Conservation (phyloP, 2,329 filamentous ascomycete genomes). For the Trichocomaceae sp. region DNA sequence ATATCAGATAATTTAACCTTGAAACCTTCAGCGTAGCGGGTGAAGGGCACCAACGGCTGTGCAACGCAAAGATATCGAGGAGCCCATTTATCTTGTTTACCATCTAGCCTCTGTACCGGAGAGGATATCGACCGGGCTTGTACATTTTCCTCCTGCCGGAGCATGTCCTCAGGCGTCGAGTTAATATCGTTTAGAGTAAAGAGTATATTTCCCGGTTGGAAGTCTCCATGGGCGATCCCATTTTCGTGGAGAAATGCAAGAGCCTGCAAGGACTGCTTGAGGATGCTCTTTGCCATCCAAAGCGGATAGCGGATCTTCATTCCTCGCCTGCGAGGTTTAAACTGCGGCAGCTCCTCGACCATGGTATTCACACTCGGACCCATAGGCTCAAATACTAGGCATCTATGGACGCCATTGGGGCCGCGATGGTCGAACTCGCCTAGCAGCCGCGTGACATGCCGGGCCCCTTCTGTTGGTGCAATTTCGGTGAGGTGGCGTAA, state of each 20-base stretch:
- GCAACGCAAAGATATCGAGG: slow-evolving; percentile 23
- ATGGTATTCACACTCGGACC: slow-evolving; percentile 24
- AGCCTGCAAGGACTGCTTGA: slow-evolving; percentile 21
- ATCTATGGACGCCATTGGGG: slow-evolving; percentile 28
- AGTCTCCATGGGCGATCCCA: slow-evolving; percentile 22
- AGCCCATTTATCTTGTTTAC: slow-evolving; percentile 25
- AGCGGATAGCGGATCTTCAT: slow-evolving; percentile 20
- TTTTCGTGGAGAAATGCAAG: slow-evolving; percentile 22
- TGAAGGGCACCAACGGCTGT: slow-evolving; percentile 19
- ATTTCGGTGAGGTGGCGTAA: slow-evolving; percentile 16
- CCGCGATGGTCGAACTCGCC: slow-evolving; percentile 22
- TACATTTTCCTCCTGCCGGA: slow-evolving; percentile 20
- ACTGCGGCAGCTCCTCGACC: slow-evolving; percentile 20
- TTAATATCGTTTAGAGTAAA: slow-evolving; percentile 19
- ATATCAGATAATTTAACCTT: slow-evolving; percentile 27
- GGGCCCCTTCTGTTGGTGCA: slow-evolving; percentile 13
- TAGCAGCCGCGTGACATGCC: slow-evolving; percentile 18
- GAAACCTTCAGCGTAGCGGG: slow-evolving; percentile 16
- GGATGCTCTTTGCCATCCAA: slow-evolving; percentile 21
- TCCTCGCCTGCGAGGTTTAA: slow-evolving; percentile 16
- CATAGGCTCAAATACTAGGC: slow-evolving; percentile 27
- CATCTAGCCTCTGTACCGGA: slow-evolving; percentile 21
- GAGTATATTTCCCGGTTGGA: slow-evolving; percentile 22
- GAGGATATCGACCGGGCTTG: slow-evolving; percentile 17
- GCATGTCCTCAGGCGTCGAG: slow-evolving; percentile 15